Evolutionary conservation across 1,284 basidiomycete genomes (phyloP), one percentile per base, ranked within the genome.

Genomic region (Ustanciosporium gigantosporum): DNA sequence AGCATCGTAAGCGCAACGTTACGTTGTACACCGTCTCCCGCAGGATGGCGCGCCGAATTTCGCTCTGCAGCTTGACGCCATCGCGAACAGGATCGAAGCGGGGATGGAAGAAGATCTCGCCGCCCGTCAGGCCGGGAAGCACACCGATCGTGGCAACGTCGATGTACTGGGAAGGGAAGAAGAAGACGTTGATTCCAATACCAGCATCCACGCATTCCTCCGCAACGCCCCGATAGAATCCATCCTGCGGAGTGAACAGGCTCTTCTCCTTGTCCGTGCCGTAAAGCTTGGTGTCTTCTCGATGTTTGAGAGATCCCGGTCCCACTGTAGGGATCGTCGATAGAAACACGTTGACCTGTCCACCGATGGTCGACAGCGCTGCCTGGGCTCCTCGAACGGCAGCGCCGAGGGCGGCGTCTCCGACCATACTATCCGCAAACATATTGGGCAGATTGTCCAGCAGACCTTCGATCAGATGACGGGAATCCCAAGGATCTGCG

Each of bases 21-120:
- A 88, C 90, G 66, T 90, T 89, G 78, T 88, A 95, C 0, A 82
- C 91, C 11, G 88, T 88, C 60, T 85, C 86, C 17, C 91, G 84
- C 4, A 83, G 81, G 15, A 93, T 71, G 0, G 91, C 79, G 21
- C 90, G 83, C 44, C 82, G 82, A 17, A 98, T 76, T 72, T 96
- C 89, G 19, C 87, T 87, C 21, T 83, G 79, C 11, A 99, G 76
- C 14, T 85, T 82, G 17, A 81, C 75, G 8, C 83, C 83, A 76
- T 96, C 91, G 35, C 88, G 83, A 3, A 81, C 79, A 0, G 85
- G 83, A 48, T 88, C 84, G 78, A 93, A 98, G 25, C 89, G 85
- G 6, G 95, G 94, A 74, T 95, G 89, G 81, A 89, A 95, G 80
- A 88, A 93, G 1, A 94, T 75, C 52, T 95, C 91, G 16, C 95